Percentiles rank a stretch among this genome's conserved stretches.
These are phyloP conservation scores for Trametes maxima DNA, from an alignment of 768 basidiomycete genomes.

Conservation along the genomic window DNA sequence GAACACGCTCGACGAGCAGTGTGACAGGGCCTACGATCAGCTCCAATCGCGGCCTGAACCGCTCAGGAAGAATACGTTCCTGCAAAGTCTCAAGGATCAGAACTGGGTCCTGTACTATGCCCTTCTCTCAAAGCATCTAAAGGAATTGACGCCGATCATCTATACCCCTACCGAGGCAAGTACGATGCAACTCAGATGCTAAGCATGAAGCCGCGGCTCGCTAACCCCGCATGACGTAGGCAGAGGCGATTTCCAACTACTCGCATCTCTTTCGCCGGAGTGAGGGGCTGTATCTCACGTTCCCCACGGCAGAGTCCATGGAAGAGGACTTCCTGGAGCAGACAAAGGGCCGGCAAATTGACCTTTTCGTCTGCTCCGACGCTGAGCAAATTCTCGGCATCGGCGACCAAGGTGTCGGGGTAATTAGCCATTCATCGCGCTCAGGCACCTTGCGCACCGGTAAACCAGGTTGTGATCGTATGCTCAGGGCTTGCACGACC, in stretches of 20 bases:
- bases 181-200: not conserved
- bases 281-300: slow-evolving; percentile 75
- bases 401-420: slow-evolving; percentile 73
- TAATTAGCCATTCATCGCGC: slow-evolving; percentile 24
- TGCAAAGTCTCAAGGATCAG: slow-evolving; percentile 76
- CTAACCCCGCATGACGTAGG: slow-evolving; percentile 40
- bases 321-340: slow-evolving; percentile 76
- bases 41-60: slow-evolving; percentile 42
- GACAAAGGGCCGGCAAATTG: slow-evolving; percentile 61
- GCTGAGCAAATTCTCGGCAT: slow-evolving; percentile 84
- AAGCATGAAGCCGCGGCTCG: not conserved
- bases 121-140: slow-evolving; percentile 46
- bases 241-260: slow-evolving; percentile 80
- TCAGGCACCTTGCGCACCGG: no score
- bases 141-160: slow-evolving; percentile 62
- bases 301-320: slow-evolving; percentile 62
- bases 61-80: slow-evolving; percentile 70
- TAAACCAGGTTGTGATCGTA: no score
- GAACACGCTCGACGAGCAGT: slow-evolving; percentile 74
- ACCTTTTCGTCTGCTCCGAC: slow-evolving; percentile 83
- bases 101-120: slow-evolving; percentile 83
- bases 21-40: slow-evolving; percentile 72
- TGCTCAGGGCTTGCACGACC: no score
- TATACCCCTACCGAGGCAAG: slow-evolving; percentile 81
- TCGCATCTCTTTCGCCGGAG: slow-evolving; percentile 81